Percentiles rank a stretch among this genome's conserved stretches.
Conservation (phyloP, 805 yeast genomes). For the Wickerhamiella kurtzmanii region DNA sequence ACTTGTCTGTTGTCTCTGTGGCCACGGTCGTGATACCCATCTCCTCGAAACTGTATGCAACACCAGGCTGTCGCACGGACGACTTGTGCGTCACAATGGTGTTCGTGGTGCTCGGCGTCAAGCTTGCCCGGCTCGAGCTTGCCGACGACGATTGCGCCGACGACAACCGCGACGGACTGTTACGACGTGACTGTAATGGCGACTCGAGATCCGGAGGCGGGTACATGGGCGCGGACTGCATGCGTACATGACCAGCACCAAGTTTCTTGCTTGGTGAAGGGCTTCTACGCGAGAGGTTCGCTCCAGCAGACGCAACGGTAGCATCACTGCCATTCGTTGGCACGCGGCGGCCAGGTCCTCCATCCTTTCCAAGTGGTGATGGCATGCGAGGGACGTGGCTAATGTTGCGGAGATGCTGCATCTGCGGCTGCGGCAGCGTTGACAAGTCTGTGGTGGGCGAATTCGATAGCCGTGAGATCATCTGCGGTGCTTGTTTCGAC, state of each 20-base stretch:
- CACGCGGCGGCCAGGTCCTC: not conserved
- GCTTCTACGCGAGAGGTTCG: not conserved
- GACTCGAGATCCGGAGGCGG: not conserved
- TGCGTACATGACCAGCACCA: no score
- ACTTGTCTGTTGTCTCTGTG: slow-evolving; percentile 14
- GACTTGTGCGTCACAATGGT: not conserved
- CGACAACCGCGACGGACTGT: not conserved
- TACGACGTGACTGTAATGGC: not conserved
- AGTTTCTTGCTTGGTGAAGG: not conserved
- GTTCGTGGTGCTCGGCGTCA: not conserved
- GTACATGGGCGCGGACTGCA: not conserved
- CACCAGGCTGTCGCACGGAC: slow-evolving; percentile 15
- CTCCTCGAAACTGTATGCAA: slow-evolving; percentile 20
- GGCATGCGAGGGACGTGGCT: not conserved
- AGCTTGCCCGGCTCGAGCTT: not conserved
- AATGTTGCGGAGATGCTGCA: not conserved
- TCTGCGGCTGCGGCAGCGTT: not conserved
- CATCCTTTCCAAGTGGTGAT: not conserved
- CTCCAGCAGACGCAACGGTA: not conserved
- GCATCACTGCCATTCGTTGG: no score
- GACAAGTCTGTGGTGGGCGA: not conserved
- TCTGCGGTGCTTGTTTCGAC: not conserved
- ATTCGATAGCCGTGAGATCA: not conserved
- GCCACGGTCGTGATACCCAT: slow-evolving; percentile 19
- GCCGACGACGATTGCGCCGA: not conserved